Evolutionary conservation across 2,329 filamentous ascomycete species (phyloP).

Genomic region (Zymoseptoria tritici): DNA sequence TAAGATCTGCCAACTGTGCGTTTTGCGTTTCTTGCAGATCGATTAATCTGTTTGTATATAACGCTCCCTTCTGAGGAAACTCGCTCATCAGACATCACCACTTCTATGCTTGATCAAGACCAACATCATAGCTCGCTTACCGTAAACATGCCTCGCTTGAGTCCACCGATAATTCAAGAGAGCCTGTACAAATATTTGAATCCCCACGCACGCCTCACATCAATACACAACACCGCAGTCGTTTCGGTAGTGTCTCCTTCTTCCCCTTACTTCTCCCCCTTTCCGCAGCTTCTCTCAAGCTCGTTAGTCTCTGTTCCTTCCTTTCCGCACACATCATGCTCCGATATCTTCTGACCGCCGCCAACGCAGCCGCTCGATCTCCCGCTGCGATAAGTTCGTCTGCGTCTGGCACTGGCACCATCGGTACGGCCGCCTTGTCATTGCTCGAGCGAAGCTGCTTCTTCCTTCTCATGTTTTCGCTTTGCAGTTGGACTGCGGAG

Average conservation of each 20-base stretch:
- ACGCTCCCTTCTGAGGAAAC: background rate
- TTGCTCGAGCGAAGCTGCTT: background rate
- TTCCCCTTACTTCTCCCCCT: background rate
- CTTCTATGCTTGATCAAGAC: too few species aligned
- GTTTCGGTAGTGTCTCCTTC: background rate
- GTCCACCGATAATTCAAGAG: background rate
- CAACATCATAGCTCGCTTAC: too few species aligned
- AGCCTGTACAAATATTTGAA: background rate
- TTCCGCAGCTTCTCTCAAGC: background rate
- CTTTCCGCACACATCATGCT: background rate
- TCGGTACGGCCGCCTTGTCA: background rate
- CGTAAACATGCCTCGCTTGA: too few species aligned
- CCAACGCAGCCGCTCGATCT: background rate
- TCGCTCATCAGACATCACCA: background rate
- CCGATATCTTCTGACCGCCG: background rate
- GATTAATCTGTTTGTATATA: background rate
- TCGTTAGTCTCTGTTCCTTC: background rate
- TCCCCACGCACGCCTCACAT: background rate
- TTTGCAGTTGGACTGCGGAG: background rate
- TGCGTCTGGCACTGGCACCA: background rate
- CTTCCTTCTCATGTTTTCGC: background rate
- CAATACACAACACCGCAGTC: background rate
- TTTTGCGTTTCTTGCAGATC: background rate
- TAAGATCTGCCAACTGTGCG: background rate
- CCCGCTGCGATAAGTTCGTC: background rate